Conservation (phyloP, 1,284 basidiomycete genomes). For the Naganishia liquefaciens region DNA sequence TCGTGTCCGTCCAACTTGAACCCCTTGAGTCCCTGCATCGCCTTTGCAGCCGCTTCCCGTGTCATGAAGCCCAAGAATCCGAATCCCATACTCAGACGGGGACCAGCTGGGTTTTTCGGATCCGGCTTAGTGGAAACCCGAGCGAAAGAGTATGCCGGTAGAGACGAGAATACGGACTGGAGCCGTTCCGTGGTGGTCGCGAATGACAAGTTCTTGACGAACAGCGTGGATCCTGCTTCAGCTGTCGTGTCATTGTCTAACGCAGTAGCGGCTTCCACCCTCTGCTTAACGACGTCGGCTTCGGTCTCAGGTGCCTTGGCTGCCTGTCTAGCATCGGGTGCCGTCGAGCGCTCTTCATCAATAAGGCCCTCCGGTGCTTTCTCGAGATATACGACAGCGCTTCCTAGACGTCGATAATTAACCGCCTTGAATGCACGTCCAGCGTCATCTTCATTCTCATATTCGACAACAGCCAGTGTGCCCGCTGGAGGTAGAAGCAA, state of each 20-base stretch:
- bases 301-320: slow-evolving; percentile 33
- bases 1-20: slow-evolving; percentile 85
- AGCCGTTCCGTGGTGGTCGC: slow-evolving; percentile 79
- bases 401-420: slow-evolving; percentile 84
- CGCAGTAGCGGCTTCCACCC: slow-evolving; percentile 36
- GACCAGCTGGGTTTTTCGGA: slow-evolving; percentile 63
- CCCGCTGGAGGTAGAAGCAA: slow-evolving; percentile 89
- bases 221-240: slow-evolving; percentile 78
- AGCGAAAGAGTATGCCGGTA: slow-evolving; percentile 83
- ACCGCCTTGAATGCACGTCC: slow-evolving; percentile 75
- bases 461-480: slow-evolving; percentile 91
- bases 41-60: slow-evolving; percentile 70
- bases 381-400: slow-evolving; percentile 88
- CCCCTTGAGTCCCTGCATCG: slow-evolving; percentile 76
- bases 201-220: slow-evolving; percentile 92
- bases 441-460: slow-evolving; percentile 69
- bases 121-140: slow-evolving; percentile 89
- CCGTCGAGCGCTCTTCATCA: slow-evolving; percentile 36
- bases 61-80: slow-evolving; percentile 92
- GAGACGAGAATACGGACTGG: slow-evolving; percentile 67
- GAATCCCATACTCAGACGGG: slow-evolving; percentile 85
- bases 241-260: slow-evolving; percentile 58
- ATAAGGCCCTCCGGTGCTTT: slow-evolving; percentile 86
- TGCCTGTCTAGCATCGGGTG: neutral
- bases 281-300: slow-evolving; percentile 54